These are phyloP conservation scores for Hygrocybe punicea DNA, from an alignment of 768 basidiomycete genomes.

Conservation along the genomic window DNA sequence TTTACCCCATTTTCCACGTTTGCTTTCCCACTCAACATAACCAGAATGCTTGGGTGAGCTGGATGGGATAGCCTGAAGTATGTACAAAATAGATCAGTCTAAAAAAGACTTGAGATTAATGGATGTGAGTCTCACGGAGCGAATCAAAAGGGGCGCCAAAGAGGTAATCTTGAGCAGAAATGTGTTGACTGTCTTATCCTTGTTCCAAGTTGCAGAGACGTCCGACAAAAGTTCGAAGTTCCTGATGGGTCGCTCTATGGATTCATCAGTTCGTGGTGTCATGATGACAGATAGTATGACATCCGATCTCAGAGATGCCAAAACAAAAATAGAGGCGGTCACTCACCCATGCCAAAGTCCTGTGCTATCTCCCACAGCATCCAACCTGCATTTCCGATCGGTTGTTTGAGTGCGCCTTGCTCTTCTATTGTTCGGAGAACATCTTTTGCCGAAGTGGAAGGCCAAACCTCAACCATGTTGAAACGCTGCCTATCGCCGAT, in stretches of 20 bases:
- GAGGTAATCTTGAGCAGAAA: conserved; percentile 77
- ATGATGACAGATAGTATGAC: not conserved
- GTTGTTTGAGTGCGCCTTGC: conserved; percentile 64
- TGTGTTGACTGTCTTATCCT: conserved; percentile 72
- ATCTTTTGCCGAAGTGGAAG: conserved; percentile 67
- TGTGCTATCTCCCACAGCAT: conserved; percentile 89
- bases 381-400: conserved; percentile 65
- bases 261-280: conserved; percentile 13
- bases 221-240: conserved; percentile 81
- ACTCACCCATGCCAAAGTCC: conserved; percentile 88
- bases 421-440: conserved; percentile 62
- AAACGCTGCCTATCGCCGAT: conserved; percentile 74
- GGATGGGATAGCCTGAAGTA: conserved; percentile 39
- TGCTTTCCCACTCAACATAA: conserved; percentile 85
- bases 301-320: conserved; percentile 4
- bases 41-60: conserved; percentile 47
- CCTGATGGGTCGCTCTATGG: conserved; percentile 81
- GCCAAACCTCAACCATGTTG: conserved; percentile 66
- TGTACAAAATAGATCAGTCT: not conserved
- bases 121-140: conserved; percentile 43
- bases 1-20: conserved; percentile 94
- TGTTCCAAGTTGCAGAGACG: conserved; percentile 85
- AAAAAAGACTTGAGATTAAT: not conserved
- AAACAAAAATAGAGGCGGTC: not conserved
- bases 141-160: conserved; percentile 56